Base-by-base conservation (phyloP, 768 basidiomycete species). In the Termitomyces sp. region DNA sequence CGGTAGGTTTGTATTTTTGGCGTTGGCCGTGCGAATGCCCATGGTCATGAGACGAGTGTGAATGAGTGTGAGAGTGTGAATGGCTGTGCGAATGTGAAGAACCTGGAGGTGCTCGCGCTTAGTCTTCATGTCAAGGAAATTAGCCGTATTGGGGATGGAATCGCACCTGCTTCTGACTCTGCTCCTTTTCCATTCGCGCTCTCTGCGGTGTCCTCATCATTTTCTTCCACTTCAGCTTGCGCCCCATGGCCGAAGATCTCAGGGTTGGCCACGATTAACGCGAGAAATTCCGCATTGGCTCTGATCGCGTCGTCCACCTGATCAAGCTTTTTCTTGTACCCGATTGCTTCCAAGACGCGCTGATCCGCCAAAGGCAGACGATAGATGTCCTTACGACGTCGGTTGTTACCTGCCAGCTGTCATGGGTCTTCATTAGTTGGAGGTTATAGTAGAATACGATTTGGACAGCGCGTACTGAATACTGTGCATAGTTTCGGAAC, bases 291-390 rank as follows among this genome's bases (percentile, higher is more conserved):
- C 1, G 90, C 86, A 62, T 96, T 97, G 48, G 75, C 82, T 47
- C 82, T 68, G 60, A 97, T 95, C 9, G 90, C 89, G 7, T 81
- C 73, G 70, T 98, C 94, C 12, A 91, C 87, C 25, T 79, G 83
- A 31, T 86, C 80, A 0, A 98, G 77, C 66, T 93, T 94, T 54
- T 83, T 73, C 60, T 86, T 83, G 68, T 91, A 95, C 6, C 91
- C 90, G 5, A 95, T 66, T 12, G 64, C 60, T 13, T 82, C 78
- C 1, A 96, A 76, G 0, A 95, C 67, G 1, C 77, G 81, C 63
- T 86, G 86, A 65, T 96, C 91, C 23, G 75, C 76, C 36, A 71
- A 73, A 0, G 91, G 80, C 3, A 98, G 77, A 0, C 77, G 81
- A 63, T 84, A 87, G 5, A 90, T 76, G 56, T 93, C 92, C 63